These are phyloP conservation scores for Yarrowia sp. DNA, from an alignment of 805 yeast genomes.

Conservation along the genomic window DNA sequence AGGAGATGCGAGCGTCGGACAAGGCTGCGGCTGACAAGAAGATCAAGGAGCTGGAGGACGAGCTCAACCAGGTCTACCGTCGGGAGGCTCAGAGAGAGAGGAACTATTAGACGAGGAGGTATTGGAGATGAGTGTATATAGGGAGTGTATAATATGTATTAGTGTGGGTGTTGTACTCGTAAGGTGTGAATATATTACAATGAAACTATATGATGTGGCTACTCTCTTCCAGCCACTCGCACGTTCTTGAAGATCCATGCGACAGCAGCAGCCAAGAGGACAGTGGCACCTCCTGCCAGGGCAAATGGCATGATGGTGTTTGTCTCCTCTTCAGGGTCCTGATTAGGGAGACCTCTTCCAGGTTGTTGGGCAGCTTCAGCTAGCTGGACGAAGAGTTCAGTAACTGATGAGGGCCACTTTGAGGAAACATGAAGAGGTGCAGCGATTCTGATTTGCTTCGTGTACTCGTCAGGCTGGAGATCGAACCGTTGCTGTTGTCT, in stretches of 20 bases:
- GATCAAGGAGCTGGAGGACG: conserved; percentile 36
- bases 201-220: too few relatives aligned
- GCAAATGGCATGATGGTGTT: conserved; percentile 60
- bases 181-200: too few relatives aligned
- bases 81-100: conserved; percentile 2
- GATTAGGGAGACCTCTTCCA: conserved; percentile 67
- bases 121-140: conserved; percentile 4
- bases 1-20: conserved; percentile 34
- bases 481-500: conserved; percentile 91
- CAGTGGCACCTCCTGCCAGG: conserved; percentile 67
- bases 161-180: background rate
- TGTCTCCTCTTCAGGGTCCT: conserved; percentile 67
- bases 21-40: conserved; percentile 34
- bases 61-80: conserved; percentile 15
- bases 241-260: conserved; percentile 38
- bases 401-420: conserved; percentile 84
- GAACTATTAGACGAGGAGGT: background rate
- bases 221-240: conserved; percentile 22
- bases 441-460: conserved; percentile 66
- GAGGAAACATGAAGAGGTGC: conserved; percentile 93
- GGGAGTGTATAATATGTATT: conserved; percentile 17
- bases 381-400: conserved; percentile 82
- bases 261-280: conserved; percentile 39
- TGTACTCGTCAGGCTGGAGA: conserved; percentile 85
- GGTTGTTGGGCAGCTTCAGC: conserved; percentile 90